phyloP scores from a whole-genome alignment of 345 rosid species.

The Excoecaria agallocha region DNA sequence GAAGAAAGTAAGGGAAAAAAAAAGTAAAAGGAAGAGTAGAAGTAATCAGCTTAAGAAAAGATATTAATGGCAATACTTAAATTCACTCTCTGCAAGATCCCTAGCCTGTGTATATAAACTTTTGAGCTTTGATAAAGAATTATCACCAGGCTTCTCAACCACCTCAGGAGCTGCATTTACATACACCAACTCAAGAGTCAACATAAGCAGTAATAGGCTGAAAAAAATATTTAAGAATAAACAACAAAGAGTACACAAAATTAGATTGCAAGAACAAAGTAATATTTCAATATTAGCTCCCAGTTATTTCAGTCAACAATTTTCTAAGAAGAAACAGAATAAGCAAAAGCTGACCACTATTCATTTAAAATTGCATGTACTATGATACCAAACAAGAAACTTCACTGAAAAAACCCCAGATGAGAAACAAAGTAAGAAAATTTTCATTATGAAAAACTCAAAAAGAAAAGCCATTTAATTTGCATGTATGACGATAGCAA shows the following conservation, averaged over 20 bases:
- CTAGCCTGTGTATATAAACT: constrained; percentile 59
- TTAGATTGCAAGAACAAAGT: neutral
- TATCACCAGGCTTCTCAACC: constrained; percentile 90
- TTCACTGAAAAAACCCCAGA: neutral
- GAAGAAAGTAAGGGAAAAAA: neutral
- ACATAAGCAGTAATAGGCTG: constrained; percentile 8
- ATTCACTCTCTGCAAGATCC: constrained; percentile 87
- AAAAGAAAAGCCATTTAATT: neutral
- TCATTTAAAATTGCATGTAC: neutral
- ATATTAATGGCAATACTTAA: constrained; percentile 40
- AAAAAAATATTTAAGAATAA: neutral
- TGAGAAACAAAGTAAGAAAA: neutral
- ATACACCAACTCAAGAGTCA: constrained; percentile 21
- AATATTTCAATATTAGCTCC: neutral
- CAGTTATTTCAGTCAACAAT: neutral
- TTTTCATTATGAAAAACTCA: neutral
- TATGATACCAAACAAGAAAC: too few species aligned
- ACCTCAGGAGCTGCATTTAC: constrained; percentile 75
- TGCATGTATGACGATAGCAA: neutral
- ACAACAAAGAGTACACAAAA: neutral
- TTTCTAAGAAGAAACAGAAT: neutral
- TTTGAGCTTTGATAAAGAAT: constrained; percentile 60
- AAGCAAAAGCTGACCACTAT: neutral
- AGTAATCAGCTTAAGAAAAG: neutral
- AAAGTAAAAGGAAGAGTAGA: neutral